Conservation (phyloP, 169 alveolate species). For the Plasmodium sp. region DNA sequence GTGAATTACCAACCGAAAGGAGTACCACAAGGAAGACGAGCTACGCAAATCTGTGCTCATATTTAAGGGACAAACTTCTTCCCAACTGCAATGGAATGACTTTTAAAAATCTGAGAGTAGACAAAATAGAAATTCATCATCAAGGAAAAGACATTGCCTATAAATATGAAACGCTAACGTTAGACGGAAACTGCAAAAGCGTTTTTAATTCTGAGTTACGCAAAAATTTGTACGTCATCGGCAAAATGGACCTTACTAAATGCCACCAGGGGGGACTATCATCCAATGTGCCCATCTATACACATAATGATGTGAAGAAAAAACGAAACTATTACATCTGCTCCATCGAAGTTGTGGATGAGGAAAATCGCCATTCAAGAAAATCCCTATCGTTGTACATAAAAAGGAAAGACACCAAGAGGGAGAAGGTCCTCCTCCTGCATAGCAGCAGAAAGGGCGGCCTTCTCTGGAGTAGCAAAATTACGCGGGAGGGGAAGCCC, state of each 20-base stretch:
- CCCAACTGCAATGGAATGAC: neutral
- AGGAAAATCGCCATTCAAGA: neutral
- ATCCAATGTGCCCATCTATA: constrained; percentile 4
- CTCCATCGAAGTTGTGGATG: constrained; percentile 1
- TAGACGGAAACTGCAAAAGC: neutral
- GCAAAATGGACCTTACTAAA: neutral
- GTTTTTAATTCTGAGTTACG: neutral
- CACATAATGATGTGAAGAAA: neutral
- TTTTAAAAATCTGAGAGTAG: constrained; percentile 2
- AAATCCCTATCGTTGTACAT: constrained; percentile 22
- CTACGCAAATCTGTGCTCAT: neutral
- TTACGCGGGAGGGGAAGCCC: neutral
- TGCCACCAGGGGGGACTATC: neutral
- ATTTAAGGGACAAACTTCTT: neutral
- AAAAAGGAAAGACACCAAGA: neutral
- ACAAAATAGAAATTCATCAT: constrained; percentile 21
- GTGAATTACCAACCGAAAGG: neutral
- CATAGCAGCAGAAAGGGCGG: constrained; percentile 1
- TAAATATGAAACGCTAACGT: constrained; percentile 1
- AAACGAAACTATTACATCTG: neutral
- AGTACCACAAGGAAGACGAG: neutral
- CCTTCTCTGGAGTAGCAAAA: neutral
- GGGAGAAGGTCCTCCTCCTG: neutral
- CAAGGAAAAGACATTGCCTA: constrained; percentile 9
- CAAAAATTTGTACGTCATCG: constrained; percentile 23